Base-by-base conservation (phyloP, 306 rosid genomes). In the Nissolia schottii region DNA sequence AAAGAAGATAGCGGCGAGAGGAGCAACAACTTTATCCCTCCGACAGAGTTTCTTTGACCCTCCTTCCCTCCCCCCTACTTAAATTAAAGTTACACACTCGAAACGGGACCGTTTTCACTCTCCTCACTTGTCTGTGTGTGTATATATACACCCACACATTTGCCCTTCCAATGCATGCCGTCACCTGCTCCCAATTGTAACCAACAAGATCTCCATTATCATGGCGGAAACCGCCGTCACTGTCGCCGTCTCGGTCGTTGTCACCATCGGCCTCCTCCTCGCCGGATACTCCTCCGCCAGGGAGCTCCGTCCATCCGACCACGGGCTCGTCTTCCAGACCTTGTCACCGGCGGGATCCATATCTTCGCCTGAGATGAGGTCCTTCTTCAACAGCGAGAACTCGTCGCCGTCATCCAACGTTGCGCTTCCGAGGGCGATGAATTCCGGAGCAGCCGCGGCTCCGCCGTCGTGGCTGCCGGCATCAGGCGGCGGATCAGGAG, bases 301-400 rank as follows among this genome's bases (percentile, higher is more conserved):
- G 56, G 98, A 93, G 77, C 88, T 93, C 66, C 87, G 97, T 32
- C 98, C 98, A 19, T 83, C 97, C 12, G 83, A 89, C n/a, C 98
- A 94, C 78, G 97, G 98, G 2, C 84, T 94, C 14, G 75, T 48
- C 65, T 85, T 69, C 86, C 93, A 93, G 82, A 81, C 71, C 13
- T 32, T 84, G 40, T 73, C 86, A 0, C 77, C 83, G 31, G 74
- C 70, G 2, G 83, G 63, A 3, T 6, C 67, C 0, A 48, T 64
- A 24, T 79, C 67, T 1, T 45, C 97, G 20, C 81, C 85, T 49
- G 92, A 73, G 69, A 87, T 85, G 90, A 77, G 31, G 64, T 80
- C 95, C 38, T 94, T 91, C 86, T 94, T 91, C 85, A 91, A 82
- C 72, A 51, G 18, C 51, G 76, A 27, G 5, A 75, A 79, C 27